Conservation (phyloP, 306 rosid species). For the Gleditsia sinensis region DNA sequence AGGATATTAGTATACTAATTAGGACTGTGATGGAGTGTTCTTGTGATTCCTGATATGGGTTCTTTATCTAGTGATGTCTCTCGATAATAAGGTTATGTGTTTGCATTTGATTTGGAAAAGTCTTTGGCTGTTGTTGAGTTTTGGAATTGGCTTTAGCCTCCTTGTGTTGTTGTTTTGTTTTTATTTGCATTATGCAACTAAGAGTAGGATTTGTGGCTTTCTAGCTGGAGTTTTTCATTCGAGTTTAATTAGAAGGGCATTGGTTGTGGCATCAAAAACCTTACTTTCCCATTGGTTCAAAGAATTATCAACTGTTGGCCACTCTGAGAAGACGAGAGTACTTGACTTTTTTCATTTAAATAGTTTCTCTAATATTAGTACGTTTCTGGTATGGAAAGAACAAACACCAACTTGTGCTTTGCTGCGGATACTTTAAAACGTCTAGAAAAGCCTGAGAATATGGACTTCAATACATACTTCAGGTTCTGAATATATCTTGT, state of each 20-base stretch:
- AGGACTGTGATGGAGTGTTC: slow-evolving; percentile 22
- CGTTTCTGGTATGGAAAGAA: neutral
- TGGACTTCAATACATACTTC: slow-evolving; percentile 83
- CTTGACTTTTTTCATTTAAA: slow-evolving; percentile 30
- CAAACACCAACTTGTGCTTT: slow-evolving; percentile 21
- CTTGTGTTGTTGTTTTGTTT: no score
- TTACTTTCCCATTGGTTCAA: slow-evolving; percentile 86
- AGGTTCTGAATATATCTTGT: slow-evolving; percentile 50
- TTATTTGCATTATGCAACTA: no score
- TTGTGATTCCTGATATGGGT: no score
- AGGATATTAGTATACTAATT: slow-evolving; percentile 58
- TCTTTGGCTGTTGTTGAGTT: no score
- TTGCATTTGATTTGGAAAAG: no score
- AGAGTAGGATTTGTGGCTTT: slow-evolving; percentile 92
- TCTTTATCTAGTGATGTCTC: no score
- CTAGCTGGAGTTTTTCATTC: slow-evolving; percentile 84
- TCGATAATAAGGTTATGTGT: no score
- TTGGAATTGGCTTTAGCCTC: no score
- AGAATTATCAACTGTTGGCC: slow-evolving; percentile 87
- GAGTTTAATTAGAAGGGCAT: slow-evolving; percentile 64
- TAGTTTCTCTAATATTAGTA: slow-evolving; percentile 18
- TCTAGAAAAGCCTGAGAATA: slow-evolving; percentile 64
- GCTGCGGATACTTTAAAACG: slow-evolving; percentile 71
- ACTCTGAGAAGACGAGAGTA: slow-evolving; percentile 71
- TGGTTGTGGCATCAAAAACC: slow-evolving; percentile 89